A percentile compares a stretch with the other conserved stretches of the same genome.
Conservation (phyloP, 305 asterid genomes). For the Petunia hybrid region DNA sequence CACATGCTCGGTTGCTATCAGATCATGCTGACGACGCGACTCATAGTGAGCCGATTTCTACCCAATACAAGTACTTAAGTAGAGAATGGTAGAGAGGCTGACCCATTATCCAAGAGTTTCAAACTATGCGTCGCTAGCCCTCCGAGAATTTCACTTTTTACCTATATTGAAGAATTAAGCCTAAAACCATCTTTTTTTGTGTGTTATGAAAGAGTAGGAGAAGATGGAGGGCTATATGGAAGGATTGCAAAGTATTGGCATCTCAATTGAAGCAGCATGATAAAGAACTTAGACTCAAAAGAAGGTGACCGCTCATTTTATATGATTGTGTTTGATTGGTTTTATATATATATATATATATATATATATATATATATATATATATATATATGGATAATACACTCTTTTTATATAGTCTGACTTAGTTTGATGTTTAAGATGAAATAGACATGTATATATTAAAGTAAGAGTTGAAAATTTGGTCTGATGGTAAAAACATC, state of each 20-base stretch:
- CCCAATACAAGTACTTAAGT: too few relatives aligned
- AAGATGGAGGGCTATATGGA: slow-evolving; percentile 39
- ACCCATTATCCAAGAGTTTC: too few relatives aligned
- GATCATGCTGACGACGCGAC: too few relatives aligned
- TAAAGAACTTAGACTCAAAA: slow-evolving; percentile 60
- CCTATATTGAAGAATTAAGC: not conserved
- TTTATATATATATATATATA: not conserved
- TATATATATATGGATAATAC: too few relatives aligned
- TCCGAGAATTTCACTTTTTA: not conserved
- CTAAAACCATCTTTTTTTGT: not conserved
- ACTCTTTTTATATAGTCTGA: too few relatives aligned
- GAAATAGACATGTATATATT: not conserved
- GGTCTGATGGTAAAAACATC: not conserved
- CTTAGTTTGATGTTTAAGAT: not conserved
- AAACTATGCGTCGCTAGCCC: too few relatives aligned
- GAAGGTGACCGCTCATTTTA: slow-evolving; percentile 52
- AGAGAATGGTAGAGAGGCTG: too few relatives aligned
- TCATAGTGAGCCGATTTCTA: too few relatives aligned
- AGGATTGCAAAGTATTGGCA: slow-evolving; percentile 49
- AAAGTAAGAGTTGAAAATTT: not conserved
- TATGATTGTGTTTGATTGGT: not conserved
- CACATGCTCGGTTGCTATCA: too few relatives aligned
- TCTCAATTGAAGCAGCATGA: slow-evolving; percentile 55
- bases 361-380: too few relatives aligned
- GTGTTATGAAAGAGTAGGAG: not conserved